A percentile compares a stretch with the other conserved stretches of the same genome.
Conservation (phyloP, 345 rosid species). For the Euphorbia pulcherrima region DNA sequence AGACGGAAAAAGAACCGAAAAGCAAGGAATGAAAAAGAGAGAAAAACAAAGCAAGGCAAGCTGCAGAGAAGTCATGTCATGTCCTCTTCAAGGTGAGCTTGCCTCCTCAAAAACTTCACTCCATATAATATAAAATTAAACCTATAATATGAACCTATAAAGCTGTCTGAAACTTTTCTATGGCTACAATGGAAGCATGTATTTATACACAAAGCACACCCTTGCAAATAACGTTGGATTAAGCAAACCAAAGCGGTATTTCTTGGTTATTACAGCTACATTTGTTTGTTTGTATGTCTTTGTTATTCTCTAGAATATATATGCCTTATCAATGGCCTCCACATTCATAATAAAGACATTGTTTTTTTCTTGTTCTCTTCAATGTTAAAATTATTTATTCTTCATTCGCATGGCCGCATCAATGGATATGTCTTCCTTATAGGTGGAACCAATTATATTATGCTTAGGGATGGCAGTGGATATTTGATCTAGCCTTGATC, state of each 20-base stretch:
- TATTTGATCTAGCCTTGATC: no score
- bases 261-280: constrained; percentile 26
- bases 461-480: no score
- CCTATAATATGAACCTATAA: no score
- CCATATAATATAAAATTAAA: no score
- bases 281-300: background rate
- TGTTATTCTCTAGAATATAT: background rate
- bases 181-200: background rate
- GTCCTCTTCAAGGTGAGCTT: background rate
- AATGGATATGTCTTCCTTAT: background rate
- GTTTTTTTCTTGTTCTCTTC: no score
- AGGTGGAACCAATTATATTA: no score
- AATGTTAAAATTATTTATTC: no score
- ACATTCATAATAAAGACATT: no score
- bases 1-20: background rate
- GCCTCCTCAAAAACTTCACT: background rate
- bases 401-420: constrained; percentile 20
- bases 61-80: constrained; percentile 22
- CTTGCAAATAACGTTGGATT: constrained; percentile 17
- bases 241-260: background rate
- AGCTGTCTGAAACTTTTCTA: constrained; percentile 23
- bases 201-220: constrained; percentile 22
- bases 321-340: no score
- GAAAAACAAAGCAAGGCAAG: constrained; percentile 23
- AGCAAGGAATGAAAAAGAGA: constrained; percentile 5